Conservation (phyloP, 768 basidiomycete genomes). For the Kwoniella dejecticola region DNA sequence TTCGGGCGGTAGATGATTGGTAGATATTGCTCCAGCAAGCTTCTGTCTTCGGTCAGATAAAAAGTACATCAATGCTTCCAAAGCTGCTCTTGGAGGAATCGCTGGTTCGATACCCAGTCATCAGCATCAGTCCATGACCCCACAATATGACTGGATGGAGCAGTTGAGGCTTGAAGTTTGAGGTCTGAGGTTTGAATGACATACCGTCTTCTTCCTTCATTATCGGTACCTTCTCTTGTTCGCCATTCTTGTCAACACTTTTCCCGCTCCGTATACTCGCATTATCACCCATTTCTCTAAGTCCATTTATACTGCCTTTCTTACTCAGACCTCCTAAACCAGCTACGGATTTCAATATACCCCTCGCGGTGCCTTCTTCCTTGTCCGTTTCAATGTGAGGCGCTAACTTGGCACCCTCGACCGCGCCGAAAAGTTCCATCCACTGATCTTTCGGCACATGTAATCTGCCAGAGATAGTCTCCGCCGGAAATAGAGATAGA, state of each 20-base stretch:
- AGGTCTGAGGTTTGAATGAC: no score
- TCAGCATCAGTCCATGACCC: no score
- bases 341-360: slow-evolving; percentile 32
- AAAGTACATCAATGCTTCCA: slow-evolving; percentile 86
- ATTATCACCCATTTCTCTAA: slow-evolving; percentile 48
- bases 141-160: no score
- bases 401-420: slow-evolving; percentile 51
- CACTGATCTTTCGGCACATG: slow-evolving; percentile 69
- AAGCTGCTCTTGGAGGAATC: slow-evolving; percentile 57
- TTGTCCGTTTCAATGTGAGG: slow-evolving; percentile 43
- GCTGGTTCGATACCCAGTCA: slow-evolving; percentile 14
- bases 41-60: slow-evolving; percentile 88
- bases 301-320: slow-evolving; percentile 53
- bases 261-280: slow-evolving; percentile 17
- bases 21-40: slow-evolving; percentile 71
- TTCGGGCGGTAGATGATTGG: slow-evolving; percentile 70
- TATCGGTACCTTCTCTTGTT: slow-evolving; percentile 19
- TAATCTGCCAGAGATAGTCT: slow-evolving; percentile 75
- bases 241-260: slow-evolving; percentile 3
- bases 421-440: slow-evolving; percentile 82
- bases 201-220: slow-evolving; percentile 43
- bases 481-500: slow-evolving; percentile 76
- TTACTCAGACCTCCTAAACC: slow-evolving; percentile 28
- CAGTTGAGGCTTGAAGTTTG: no score
- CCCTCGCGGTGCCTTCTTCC: slow-evolving; percentile 44